Percentiles rank a stretch among this genome's conserved stretches.
These are phyloP conservation scores for Gyromitra esculenta DNA, from an alignment of 2,329 filamentous ascomycete genomes.

Conservation along the genomic window DNA sequence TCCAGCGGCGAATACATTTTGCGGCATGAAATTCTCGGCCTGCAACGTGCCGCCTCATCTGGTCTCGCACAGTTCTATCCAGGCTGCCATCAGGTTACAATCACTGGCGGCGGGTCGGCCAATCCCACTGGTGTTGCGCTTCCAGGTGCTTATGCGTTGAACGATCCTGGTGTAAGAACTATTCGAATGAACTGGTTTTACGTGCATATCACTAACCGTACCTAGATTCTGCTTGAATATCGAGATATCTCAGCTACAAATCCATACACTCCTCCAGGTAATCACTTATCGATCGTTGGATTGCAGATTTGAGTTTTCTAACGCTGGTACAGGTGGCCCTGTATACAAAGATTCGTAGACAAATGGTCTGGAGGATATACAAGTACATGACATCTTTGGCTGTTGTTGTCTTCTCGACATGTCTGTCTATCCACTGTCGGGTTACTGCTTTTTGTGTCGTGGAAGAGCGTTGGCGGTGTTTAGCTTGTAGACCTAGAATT, in stretches of 20 bases:
- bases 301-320: neutral
- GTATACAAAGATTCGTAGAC: slow-evolving; percentile 25
- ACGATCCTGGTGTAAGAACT: slow-evolving; percentile 54
- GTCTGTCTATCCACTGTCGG: neutral
- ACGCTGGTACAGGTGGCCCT: slow-evolving; percentile 6
- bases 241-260: slow-evolving; percentile 56
- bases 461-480: too few species aligned
- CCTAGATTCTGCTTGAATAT: slow-evolving; percentile 57
- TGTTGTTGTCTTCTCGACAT: neutral
- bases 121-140: slow-evolving; percentile 55
- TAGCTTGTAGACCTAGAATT: too few species aligned
- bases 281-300: slow-evolving; percentile 52
- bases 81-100: slow-evolving; percentile 53
- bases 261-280: slow-evolving; percentile 57
- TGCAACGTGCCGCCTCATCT: slow-evolving; percentile 63
- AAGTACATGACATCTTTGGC: neutral
- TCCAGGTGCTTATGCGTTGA: slow-evolving; percentile 52
- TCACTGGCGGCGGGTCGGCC: slow-evolving; percentile 53
- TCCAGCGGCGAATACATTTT: slow-evolving; percentile 65
- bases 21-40: slow-evolving; percentile 66
- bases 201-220: neutral
- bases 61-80: slow-evolving; percentile 53
- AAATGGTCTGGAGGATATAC: neutral
- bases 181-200: neutral
- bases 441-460: too few species aligned